Conservation (phyloP, 2,329 filamentous ascomycete genomes). For the Cryphonectria naterciae region DNA sequence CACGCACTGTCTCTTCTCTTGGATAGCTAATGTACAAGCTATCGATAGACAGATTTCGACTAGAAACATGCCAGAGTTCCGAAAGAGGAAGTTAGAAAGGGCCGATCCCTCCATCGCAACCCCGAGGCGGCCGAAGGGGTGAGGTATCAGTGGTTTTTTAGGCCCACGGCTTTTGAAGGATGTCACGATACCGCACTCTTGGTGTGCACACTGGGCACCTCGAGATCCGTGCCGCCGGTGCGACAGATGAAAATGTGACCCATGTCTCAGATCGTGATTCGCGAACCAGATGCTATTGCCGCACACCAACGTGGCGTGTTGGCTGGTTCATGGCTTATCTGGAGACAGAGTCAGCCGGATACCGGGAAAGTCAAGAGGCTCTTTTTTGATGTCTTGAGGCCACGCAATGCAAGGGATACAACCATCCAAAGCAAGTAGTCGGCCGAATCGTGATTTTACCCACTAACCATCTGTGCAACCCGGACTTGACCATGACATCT, state of each 20-base stretch:
- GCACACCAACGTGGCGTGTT: not conserved
- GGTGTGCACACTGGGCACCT: not conserved
- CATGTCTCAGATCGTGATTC: slow-evolving; percentile 1
- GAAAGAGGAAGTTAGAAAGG: not conserved
- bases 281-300: slow-evolving; percentile 1
- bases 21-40: not conserved
- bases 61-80: not conserved
- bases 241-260: slow-evolving; percentile 9
- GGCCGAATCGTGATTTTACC: not conserved
- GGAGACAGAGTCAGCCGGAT: not conserved
- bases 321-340: not conserved
- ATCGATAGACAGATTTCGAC: not conserved
- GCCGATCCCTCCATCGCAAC: not conserved
- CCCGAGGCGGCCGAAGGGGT: not conserved
- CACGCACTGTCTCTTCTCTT: not conserved
- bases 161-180: not conserved
- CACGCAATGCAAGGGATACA: slow-evolving; percentile 15
- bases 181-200: slow-evolving; percentile 1
- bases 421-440: not conserved
- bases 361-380: slow-evolving; percentile 5
- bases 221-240: not conserved
- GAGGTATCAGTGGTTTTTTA: not conserved
- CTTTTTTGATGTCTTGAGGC: not conserved
- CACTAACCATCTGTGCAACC: not conserved
- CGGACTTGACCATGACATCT: not conserved